Evolutionary conservation across 495 filamentous ascomycete genomes (phyloP).

Genomic region (Penicillium cinerascens): DNA sequence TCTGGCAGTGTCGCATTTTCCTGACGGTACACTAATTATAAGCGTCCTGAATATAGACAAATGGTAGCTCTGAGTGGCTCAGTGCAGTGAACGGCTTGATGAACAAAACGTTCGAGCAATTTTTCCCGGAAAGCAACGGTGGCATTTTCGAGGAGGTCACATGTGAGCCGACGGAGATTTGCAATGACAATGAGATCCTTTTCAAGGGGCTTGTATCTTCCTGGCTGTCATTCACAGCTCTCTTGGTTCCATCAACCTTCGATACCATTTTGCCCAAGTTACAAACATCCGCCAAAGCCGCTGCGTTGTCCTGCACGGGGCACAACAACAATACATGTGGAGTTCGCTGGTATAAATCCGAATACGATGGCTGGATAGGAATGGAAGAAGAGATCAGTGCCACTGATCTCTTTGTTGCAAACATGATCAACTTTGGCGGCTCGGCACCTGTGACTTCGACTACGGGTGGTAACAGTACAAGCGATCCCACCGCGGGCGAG

Average conservation of each 20-base stretch:
- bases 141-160: conserved; percentile 58
- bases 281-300: conserved; percentile 61
- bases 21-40: neutral
- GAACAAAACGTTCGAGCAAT: conserved; percentile 35
- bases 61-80: conserved; percentile 43
- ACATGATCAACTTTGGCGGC: conserved; percentile 27
- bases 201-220: conserved; percentile 80
- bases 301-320: conserved; percentile 64
- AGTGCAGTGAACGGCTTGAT: conserved; percentile 52
- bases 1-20: neutral
- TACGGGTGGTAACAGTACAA: conserved; percentile 32
- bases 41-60: conserved; percentile 7
- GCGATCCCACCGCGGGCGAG: conserved; percentile 36
- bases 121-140: conserved; percentile 50
- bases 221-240: conserved; percentile 72
- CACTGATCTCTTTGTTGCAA: conserved; percentile 52
- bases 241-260: conserved; percentile 62
- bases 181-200: conserved; percentile 70
- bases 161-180: conserved; percentile 59
- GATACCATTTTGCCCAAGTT: conserved; percentile 62
- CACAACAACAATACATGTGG: conserved; percentile 66
- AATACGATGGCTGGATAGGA: conserved; percentile 62
- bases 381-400: conserved; percentile 54
- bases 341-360: conserved; percentile 60
- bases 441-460: conserved; percentile 23